Base-by-base conservation (phyloP, 805 yeast species). In the Ogataea methanolica region DNA sequence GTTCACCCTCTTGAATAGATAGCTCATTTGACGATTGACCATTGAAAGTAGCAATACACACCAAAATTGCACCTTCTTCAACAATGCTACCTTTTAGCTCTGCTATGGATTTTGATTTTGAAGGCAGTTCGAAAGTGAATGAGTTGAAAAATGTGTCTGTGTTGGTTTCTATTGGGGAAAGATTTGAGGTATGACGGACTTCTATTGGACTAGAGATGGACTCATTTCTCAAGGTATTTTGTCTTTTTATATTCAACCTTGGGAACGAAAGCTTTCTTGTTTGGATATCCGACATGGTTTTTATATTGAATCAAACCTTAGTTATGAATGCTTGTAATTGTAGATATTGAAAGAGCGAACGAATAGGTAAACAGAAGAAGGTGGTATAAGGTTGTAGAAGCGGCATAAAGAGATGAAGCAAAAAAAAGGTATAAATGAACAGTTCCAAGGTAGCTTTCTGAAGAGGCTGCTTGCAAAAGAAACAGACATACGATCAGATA, bases 1-100 rank as follows among this genome's bases (percentile, higher is more conserved):
- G 72, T 49, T 78, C 84, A 12, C 83, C 83, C 36, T 71, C 72
- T 2, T 63, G 60, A 1, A 78, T 67, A 1, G 73, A 54, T 7
- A 80, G 60, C 54, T 80, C 85, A 40, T 67, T 64, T 5, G 56
- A 50, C 39, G 63, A 59, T 56, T 78, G 75, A 2, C 78, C 76
- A 9, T 56, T 57, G 58, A 77, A 78, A 35, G 69, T 62, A 54
- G 66, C 73, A 52, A 74, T 75, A 34, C 78, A 67, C 6, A 79
- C 74, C 9, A 79, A 56, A 4, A 79, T 71, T 2, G 42, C 34
- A 15, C 19, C 34, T 12, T 29, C 29, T 7, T 35, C 33, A 34
- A 26, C 11, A 7, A 26, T 26, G 31, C 12, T 8, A 26, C 11
- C 9, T 26, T 26, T 26, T 11, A 26, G 11, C 9, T 9, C 31